phyloP scores from a whole-genome alignment of 345 rosid genomes.

The Ceriops decandra region DNA sequence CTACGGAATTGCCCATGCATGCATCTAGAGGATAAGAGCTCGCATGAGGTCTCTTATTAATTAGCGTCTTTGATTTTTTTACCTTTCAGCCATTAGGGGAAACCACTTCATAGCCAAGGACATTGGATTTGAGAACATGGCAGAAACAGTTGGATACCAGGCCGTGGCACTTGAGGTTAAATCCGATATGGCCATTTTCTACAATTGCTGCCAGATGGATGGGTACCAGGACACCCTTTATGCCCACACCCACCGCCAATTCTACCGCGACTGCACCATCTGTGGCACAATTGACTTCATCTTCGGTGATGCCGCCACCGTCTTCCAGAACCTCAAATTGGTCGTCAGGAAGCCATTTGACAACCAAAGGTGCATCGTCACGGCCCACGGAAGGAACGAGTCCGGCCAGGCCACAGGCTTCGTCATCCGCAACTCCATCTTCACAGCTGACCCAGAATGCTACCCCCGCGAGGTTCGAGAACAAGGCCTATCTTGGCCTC shows the following conservation, averaged over 20 bases:
- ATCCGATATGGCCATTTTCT: slow-evolving; percentile 46
- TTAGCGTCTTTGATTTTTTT: background rate
- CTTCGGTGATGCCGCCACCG: slow-evolving; percentile 15
- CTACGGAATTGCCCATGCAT: no score
- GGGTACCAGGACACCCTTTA: slow-evolving; percentile 73
- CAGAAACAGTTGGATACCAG: slow-evolving; percentile 54
- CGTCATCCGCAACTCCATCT: slow-evolving; percentile 18
- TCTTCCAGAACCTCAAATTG: slow-evolving; percentile 14
- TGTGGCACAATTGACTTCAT: slow-evolving; percentile 58
- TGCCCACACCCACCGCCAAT: slow-evolving; percentile 60
- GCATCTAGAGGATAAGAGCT: no score
- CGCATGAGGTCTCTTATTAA: no score
- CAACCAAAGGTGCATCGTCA: slow-evolving; percentile 8
- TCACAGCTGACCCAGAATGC: background rate
- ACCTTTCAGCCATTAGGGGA: slow-evolving; percentile 40
- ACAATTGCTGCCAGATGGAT: slow-evolving; percentile 58
- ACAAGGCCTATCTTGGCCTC: slow-evolving; percentile 14
- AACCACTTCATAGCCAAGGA: slow-evolving; percentile 59
- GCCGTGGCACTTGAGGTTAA: slow-evolving; percentile 71
- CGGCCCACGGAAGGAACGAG: slow-evolving; percentile 17
- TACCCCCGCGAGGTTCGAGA: background rate
- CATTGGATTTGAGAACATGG: slow-evolving; percentile 66
- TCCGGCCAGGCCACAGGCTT: slow-evolving; percentile 14
- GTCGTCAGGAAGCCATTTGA: slow-evolving; percentile 14
- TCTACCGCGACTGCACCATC: slow-evolving; percentile 67